phyloP scores from a whole-genome alignment of 352 stramenopile genomes.

The Thraustochytrium sp. region DNA sequence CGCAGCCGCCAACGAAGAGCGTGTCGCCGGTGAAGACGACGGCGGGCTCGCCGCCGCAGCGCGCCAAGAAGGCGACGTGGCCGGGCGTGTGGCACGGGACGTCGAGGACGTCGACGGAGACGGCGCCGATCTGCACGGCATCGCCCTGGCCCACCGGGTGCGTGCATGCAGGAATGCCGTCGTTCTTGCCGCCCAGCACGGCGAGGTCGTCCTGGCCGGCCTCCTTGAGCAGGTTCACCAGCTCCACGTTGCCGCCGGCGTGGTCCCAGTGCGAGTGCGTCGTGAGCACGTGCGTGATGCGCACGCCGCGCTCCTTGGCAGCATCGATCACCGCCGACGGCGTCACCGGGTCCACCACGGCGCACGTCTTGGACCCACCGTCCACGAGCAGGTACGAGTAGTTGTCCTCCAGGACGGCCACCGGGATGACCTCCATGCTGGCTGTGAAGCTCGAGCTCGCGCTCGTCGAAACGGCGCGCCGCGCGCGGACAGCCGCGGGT shows the following conservation, averaged over 20 bases:
- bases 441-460: too few species aligned
- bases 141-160: slow-evolving; percentile 63
- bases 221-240: slow-evolving; percentile 56
- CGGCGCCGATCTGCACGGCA: slow-evolving; percentile 57
- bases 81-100: slow-evolving; percentile 82
- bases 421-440: slow-evolving; percentile 63
- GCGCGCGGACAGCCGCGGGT: too few species aligned
- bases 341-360: slow-evolving; percentile 77
- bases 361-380: slow-evolving; percentile 56
- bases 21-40: slow-evolving; percentile 83
- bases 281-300: slow-evolving; percentile 69
- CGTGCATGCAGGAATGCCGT: slow-evolving; percentile 59
- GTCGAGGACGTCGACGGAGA: slow-evolving; percentile 58
- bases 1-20: slow-evolving; percentile 79
- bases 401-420: slow-evolving; percentile 81
- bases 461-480: too few species aligned
- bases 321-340: slow-evolving; percentile 65
- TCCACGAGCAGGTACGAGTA: slow-evolving; percentile 71
- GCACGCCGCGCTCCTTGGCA: slow-evolving; percentile 59
- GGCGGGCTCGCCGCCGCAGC: slow-evolving; percentile 48
- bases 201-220: slow-evolving; percentile 49
- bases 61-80: slow-evolving; percentile 61
- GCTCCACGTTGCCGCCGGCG: slow-evolving; percentile 69
- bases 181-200: slow-evolving; percentile 63
- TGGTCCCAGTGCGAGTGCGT: slow-evolving; percentile 85